phyloP scores from a whole-genome alignment of 306 rosid species.

The Carpinus fangiana region DNA sequence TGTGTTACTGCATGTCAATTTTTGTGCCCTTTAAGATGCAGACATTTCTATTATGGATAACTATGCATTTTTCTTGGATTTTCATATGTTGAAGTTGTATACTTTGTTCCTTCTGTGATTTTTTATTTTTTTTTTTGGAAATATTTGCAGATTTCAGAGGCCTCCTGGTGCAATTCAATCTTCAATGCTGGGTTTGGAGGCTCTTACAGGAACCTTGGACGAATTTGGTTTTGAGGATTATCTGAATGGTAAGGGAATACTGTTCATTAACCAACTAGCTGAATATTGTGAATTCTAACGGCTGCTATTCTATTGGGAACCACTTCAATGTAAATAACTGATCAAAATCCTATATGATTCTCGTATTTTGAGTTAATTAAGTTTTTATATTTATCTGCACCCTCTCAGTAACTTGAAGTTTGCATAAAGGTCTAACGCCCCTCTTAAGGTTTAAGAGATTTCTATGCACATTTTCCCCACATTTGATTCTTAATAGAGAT shows the following conservation, averaged over 20 bases:
- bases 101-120: background rate
- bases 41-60: background rate
- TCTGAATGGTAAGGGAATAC: slow-evolving; percentile 61
- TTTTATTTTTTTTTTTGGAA: slow-evolving; percentile 3
- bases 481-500: background rate
- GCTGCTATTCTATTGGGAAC: background rate
- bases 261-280: background rate
- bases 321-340: background rate
- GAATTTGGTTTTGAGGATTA: slow-evolving; percentile 77
- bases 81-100: background rate
- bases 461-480: background rate
- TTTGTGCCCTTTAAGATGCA: background rate
- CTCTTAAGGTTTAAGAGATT: background rate
- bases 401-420: background rate
- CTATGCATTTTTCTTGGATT: background rate
- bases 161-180: slow-evolving; percentile 73
- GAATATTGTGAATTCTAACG: background rate
- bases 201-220: slow-evolving; percentile 65
- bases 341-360: background rate
- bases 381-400: background rate
- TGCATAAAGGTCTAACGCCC: background rate
- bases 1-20: background rate
- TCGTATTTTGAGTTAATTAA: background rate
- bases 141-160: slow-evolving; percentile 66
- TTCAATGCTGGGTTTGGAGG: slow-evolving; percentile 75